phyloP scores from a whole-genome alignment of 139 green algal genomes.

The Chlamydomonas sp. region DNA sequence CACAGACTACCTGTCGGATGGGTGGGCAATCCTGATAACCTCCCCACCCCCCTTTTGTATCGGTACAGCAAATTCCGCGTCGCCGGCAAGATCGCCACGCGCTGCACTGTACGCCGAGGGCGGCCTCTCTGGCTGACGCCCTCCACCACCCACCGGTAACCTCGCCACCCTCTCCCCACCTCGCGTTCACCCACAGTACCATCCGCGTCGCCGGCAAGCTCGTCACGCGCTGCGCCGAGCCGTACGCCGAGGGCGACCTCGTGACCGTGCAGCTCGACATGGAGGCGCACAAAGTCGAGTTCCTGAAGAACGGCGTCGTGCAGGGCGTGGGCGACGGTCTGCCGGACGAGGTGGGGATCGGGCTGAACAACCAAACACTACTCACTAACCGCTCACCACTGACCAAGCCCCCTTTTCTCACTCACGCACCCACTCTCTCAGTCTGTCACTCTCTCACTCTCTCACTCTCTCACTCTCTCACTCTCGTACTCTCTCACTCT shows the following conservation, averaged over 20 bases:
- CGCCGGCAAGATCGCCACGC: slow-evolving; percentile 53
- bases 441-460: no score
- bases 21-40: slow-evolving; percentile 14
- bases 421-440: no score
- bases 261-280: slow-evolving; percentile 56
- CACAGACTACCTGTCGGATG: slow-evolving; percentile 57
- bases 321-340: slow-evolving; percentile 47
- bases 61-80: slow-evolving; percentile 28
- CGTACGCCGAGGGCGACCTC: slow-evolving; percentile 54
- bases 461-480: no score
- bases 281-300: slow-evolving; percentile 43
- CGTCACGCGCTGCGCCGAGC: slow-evolving; percentile 54
- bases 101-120: slow-evolving; percentile 54
- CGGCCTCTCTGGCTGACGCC: no score
- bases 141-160: no score
- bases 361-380: background rate
- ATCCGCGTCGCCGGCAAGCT: slow-evolving; percentile 52
- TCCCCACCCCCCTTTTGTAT: background rate
- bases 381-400: background rate
- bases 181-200: no score
- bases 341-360: slow-evolving; percentile 28
- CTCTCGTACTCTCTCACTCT: no score
- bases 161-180: no score
- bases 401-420: background rate
- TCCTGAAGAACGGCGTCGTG: slow-evolving; percentile 52